Base-by-base conservation (phyloP, 2,329 filamentous ascomycete genomes). In the Gaeumannomyces sp. region DNA sequence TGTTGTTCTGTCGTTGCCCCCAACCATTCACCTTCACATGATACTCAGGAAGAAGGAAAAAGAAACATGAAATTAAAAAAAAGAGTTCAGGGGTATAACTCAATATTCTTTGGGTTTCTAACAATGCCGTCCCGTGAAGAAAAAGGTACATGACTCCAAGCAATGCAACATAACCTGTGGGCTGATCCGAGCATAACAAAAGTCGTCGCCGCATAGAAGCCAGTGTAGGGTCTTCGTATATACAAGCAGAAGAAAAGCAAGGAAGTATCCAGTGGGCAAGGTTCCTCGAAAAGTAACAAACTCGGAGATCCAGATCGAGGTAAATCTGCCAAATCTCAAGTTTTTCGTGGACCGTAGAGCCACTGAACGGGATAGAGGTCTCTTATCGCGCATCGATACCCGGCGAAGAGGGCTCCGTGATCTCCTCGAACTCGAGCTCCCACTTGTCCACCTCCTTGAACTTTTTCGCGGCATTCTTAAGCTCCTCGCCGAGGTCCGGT, bases 391-490 rank as follows among this genome's bases (percentile, higher is more conserved):
- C 45, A n/a, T 53, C 45, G 45, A 53, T 53, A 8, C 75, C 74
- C 1, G 84, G 83, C 27, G 84, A 86, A 65, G 81, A 83, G 66
- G 80, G 80, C 73, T 83, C 81, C 28, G 80, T 81, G 61, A 86
- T 80, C 69, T 87, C 85, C 76, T 90, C 88, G 74, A 85, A 90
- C 62, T 86, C 85, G 67, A 90, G 76, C 75, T 88, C 81, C 86
- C 87, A 90, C 75, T 82, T 79, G 73, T 90, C 88, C 57, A 90
- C 88, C 75, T 90, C 87, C 73, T 84, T 81, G 70, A 90, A 90
- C 75, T 89, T 89, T 72, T 78, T 81, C 13, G 79, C 79, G 57
- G 85, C 84, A 62, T 80, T 78, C 74, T 84, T 84, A 67, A 90
- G 76, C 77, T 87, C 85, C 58, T 82, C 74, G 29, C 81, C 77